A percentile compares a stretch with the other conserved stretches of the same genome.
Evolutionary conservation across 2,329 filamentous ascomycete species (phyloP).

Genomic region (Nannizziopsis barbatae): DNA sequence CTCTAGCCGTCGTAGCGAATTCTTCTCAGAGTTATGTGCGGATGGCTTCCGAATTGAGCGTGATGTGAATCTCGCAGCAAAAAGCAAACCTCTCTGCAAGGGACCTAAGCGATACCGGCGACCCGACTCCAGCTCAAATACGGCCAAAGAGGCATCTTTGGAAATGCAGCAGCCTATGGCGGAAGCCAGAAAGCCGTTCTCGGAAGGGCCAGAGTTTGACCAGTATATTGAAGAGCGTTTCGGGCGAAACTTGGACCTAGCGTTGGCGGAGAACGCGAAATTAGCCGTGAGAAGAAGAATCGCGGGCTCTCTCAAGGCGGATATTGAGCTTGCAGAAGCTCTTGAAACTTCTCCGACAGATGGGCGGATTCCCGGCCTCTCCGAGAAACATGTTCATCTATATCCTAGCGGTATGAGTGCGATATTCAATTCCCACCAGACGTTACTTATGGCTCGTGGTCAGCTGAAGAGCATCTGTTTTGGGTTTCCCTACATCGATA

Average conservation of each 20-base stretch:
- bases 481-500: slow-evolving; percentile 97
- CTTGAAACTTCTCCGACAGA: slow-evolving; percentile 34
- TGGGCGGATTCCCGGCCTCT: slow-evolving; percentile 44
- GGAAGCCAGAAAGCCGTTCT: slow-evolving; percentile 18
- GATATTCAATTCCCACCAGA: slow-evolving; percentile 78
- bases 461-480: slow-evolving; percentile 70
- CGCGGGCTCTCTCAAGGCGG: slow-evolving; percentile 66
- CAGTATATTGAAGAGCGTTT: slow-evolving; percentile 90
- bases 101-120: slow-evolving; percentile 74
- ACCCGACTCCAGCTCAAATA: slow-evolving; percentile 33
- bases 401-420: slow-evolving; percentile 89
- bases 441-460: slow-evolving; percentile 54
- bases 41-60: slow-evolving; percentile 54
- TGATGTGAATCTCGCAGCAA: slow-evolving; percentile 22
- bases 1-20: slow-evolving; percentile 83
- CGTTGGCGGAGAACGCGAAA: slow-evolving; percentile 69
- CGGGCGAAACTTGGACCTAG: slow-evolving; percentile 75
- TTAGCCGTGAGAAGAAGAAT: slow-evolving; percentile 78
- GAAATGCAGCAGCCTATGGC: slow-evolving; percentile 21
- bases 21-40: slow-evolving; percentile 64
- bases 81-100: slow-evolving; percentile 38
- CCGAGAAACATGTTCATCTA: slow-evolving; percentile 78
- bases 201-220: slow-evolving; percentile 53
- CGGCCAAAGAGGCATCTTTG: slow-evolving; percentile 32
- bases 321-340: slow-evolving; percentile 55